These are phyloP conservation scores for Komagataella mondaviorum DNA, from an alignment of 805 yeast species.

Conservation along the genomic window DNA sequence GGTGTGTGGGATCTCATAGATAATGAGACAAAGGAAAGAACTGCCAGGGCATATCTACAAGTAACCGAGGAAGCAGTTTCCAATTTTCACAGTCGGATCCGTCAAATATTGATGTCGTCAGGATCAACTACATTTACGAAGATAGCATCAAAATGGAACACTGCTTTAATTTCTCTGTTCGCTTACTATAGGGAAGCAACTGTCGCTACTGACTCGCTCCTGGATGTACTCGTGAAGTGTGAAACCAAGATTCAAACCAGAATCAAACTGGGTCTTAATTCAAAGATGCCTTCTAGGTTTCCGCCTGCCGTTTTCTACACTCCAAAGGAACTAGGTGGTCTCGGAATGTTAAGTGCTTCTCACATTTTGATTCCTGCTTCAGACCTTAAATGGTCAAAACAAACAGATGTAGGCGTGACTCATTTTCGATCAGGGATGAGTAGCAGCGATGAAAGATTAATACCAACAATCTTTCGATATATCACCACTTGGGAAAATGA, in stretches of 20 bases:
- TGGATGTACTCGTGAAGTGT: conserved; percentile 76
- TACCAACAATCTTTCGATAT: conserved; percentile 90
- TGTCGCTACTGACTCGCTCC: conserved; percentile 61
- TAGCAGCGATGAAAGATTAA: conserved; percentile 62
- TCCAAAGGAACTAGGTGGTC: conserved; percentile 93
- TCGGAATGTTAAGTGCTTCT: conserved; percentile 96
- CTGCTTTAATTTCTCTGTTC: conserved; percentile 74
- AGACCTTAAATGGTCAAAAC: conserved; percentile 82
- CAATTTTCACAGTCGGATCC: conserved; percentile 66
- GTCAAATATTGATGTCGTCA: conserved; percentile 87
- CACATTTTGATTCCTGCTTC: conserved; percentile 91
- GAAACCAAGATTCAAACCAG: conserved; percentile 91
- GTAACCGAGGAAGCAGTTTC: conserved; percentile 75
- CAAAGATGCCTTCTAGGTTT: conserved; percentile 96
- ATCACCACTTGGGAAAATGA: conserved; percentile 96
- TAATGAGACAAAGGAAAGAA: conserved; percentile 62
- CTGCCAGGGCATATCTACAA: conserved; percentile 77
- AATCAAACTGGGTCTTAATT: conserved; percentile 87
- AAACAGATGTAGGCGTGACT: conserved; percentile 88
- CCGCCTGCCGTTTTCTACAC: conserved; percentile 99
- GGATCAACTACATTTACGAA: conserved; percentile 94
- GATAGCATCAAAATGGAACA: conserved; percentile 92
- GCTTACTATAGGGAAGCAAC: conserved; percentile 92
- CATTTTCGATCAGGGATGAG: conserved; percentile 93
- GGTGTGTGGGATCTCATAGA: conserved; percentile 87